Base-by-base conservation (phyloP, 495 filamentous ascomycete species). In the Lineolata rhizophorae region DNA sequence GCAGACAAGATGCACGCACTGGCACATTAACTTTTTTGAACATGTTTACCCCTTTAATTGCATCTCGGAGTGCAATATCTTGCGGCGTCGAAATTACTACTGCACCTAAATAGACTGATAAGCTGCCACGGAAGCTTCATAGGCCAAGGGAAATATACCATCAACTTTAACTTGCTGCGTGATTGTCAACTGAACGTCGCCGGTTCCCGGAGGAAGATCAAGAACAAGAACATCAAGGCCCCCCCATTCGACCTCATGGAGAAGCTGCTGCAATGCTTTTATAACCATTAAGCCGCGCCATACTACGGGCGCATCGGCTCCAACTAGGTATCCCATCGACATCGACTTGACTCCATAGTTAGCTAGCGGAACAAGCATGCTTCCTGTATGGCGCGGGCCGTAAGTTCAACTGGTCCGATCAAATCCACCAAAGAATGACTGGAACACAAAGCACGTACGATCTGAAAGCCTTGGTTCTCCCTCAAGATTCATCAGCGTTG, bases 261-360 rank as follows among this genome's bases (percentile, higher is more conserved):
- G 64, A 2, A 99, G 65, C 47, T 99, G 87, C 39, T 93, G 83
- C 43, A 99, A 57, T 0, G 90, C 87, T 53, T 99, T 99, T 59
- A 85, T 84, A 12, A 95, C 77, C 83, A 99, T 95, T 13, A 92
- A 62, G 1, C 87, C 87, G 20, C 87, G 70, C 87, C 90, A 99
- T 22, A 80, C 79, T n/a, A 99, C 74, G 3, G 87, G 76, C 1
- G 68, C 68, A 21, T 70, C 64, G 43, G 77, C 72, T 36, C 67
- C 66, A 10, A 90, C 67, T 8, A 95, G 65, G 43, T 93, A 95
- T 29, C 90, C 90, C 75, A 99, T 93, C 2, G 81, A 92, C 87
- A 95, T 95, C 25, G 77, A 84, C 51, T 90, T 85, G 36, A 99
- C 64, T 34, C 85, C 90, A 56, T 94, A 95, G 47, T 87, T 92